A percentile compares a stretch with the other conserved stretches of the same genome.
Evolutionary conservation across 148 eudicot species (phyloP).

Genomic region (Vaccinium myrtillus): DNA sequence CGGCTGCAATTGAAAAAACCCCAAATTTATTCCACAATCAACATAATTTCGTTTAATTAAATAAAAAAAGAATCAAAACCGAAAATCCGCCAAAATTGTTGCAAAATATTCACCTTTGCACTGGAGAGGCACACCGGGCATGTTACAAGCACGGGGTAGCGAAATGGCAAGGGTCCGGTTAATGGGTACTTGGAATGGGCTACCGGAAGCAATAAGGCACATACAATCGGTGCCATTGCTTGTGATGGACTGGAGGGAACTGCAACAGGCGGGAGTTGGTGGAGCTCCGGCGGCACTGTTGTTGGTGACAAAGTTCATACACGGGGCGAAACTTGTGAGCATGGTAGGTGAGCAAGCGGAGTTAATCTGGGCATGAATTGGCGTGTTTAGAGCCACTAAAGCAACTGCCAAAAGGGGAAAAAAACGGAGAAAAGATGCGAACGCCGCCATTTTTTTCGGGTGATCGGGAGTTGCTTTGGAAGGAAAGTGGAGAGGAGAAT

Average conservation of each 20-base stretch:
- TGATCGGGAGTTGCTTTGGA: not conserved
- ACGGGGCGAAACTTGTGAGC: slow-evolving; percentile 62
- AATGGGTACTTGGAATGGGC: slow-evolving; percentile 65
- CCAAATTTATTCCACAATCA: not conserved
- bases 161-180: slow-evolving; percentile 71
- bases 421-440: not conserved
- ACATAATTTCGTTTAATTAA: not conserved
- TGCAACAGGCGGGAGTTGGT: slow-evolving; percentile 71
- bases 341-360: slow-evolving; percentile 61
- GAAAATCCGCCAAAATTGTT: not conserved
- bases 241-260: slow-evolving; percentile 49
- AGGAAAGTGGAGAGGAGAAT: not conserved
- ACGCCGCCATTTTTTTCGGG: slow-evolving; percentile 6
- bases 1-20: slow-evolving; percentile 37
- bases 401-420: slow-evolving; percentile 25
- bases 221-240: slow-evolving; percentile 63
- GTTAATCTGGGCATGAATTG: slow-evolving; percentile 33
- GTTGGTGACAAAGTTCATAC: slow-evolving; percentile 52
- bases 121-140: slow-evolving; percentile 69
- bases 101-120: slow-evolving; percentile 56
- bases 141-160: slow-evolving; percentile 79
- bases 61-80: not conserved
- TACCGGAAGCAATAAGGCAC: slow-evolving; percentile 66
- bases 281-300: slow-evolving; percentile 39
- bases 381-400: not conserved